Evolutionary conservation across 371 early-diverging fungal genomes (phyloP).

Genomic region (Saksenaea oblongispora): DNA sequence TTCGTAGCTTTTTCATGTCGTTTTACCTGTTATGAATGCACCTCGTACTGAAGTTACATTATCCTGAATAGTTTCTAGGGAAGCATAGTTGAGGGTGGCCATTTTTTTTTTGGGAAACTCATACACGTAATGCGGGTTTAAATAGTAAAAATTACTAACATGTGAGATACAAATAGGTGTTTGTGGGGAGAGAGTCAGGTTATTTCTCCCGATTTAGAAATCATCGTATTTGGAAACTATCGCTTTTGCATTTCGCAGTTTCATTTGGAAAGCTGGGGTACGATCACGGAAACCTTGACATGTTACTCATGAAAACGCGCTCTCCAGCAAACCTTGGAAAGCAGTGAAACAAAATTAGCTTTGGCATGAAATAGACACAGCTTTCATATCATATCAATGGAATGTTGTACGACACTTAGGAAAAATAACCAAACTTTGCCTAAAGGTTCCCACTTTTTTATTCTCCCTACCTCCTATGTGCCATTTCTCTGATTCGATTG

Average conservation of each 20-base stretch:
- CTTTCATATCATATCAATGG: no score
- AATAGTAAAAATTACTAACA: neutral
- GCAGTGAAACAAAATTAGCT: no score
- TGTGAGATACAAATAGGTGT: neutral
- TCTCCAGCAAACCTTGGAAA: no score
- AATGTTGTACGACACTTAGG: no score
- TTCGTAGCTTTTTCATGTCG: conserved; percentile 29
- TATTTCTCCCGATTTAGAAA: neutral
- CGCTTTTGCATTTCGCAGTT: neutral
- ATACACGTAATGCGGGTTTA: neutral
- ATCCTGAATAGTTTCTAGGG: conserved; percentile 21
- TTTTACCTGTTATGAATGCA: conserved; percentile 18
- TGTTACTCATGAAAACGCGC: no score
- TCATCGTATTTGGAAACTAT: neutral
- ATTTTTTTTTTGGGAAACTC: neutral
- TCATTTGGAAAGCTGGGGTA: neutral
- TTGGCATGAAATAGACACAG: no score
- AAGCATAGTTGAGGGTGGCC: conserved; percentile 10
- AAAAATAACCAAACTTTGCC: no score
- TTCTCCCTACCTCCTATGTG: no score
- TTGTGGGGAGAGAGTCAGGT: neutral
- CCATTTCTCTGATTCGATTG: no score
- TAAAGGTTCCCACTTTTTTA: no score
- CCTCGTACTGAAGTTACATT: conserved; percentile 17
- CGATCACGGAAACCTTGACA: neutral